phyloP scores from a whole-genome alignment of 352 stramenopile species.

The Pythium volutum region DNA sequence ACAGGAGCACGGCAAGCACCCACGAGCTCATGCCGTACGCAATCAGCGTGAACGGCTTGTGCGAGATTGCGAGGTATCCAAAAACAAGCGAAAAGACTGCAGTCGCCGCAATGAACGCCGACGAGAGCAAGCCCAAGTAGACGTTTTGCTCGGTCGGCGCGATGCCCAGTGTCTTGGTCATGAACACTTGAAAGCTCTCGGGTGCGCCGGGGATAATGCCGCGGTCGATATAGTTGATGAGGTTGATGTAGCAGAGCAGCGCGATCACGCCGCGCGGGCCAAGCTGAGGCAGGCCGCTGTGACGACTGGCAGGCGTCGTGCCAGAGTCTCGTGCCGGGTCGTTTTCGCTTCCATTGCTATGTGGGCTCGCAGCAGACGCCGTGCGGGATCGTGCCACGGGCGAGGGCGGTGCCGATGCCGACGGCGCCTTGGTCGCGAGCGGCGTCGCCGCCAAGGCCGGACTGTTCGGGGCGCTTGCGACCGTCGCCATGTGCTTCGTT shows the following conservation, averaged over 20 bases:
- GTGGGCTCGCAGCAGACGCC: neutral
- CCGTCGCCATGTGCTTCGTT: neutral
- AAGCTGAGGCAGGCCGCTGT: conserved; percentile 8
- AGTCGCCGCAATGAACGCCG: conserved; percentile 90
- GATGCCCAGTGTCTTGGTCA: conserved; percentile 65
- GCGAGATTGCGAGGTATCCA: conserved; percentile 83
- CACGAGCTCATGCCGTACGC: conserved; percentile 84
- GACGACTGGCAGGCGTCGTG: neutral
- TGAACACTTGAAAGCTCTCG: conserved; percentile 92
- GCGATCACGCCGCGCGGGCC: conserved; percentile 52
- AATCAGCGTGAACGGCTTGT: conserved; percentile 90
- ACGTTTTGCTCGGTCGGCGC: conserved; percentile 56
- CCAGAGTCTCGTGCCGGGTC: neutral
- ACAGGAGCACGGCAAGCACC: conserved; percentile 84
- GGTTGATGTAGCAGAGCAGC: conserved; percentile 87
- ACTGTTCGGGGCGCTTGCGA: neutral
- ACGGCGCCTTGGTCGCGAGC: neutral
- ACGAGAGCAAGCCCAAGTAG: conserved; percentile 80
- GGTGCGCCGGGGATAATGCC: conserved; percentile 93
- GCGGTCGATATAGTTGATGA: conserved; percentile 94
- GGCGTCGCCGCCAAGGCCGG: neutral
- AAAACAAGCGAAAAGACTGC: conserved; percentile 89
- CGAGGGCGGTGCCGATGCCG: neutral
- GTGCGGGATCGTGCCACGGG: neutral
- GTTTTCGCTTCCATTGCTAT: neutral